Percentiles rank a stretch among this genome's conserved stretches.
Evolutionary conservation across 2,329 filamentous ascomycete species (phyloP).

Genomic region (Nectriaceae sp.): DNA sequence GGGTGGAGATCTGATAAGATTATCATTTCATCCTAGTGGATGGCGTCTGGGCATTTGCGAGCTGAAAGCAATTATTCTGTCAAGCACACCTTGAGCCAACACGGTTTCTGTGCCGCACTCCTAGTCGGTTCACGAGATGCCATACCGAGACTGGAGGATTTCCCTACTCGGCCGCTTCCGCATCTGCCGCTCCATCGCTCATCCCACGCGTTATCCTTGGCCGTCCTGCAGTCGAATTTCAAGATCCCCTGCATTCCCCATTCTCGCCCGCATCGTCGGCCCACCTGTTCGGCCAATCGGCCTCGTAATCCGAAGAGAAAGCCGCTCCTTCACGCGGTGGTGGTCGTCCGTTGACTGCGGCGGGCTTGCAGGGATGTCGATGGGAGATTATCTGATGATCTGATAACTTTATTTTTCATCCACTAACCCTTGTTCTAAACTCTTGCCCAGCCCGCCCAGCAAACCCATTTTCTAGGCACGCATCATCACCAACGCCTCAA

Average conservation of each 20-base stretch:
- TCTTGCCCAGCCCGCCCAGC: not conserved
- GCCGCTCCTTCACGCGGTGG: not conserved
- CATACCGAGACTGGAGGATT: not conserved
- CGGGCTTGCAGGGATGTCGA: not conserved
- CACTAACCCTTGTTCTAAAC: not conserved
- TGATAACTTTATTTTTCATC: not conserved
- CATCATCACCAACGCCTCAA: not conserved
- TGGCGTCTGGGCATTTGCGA: not conserved
- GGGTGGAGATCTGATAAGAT: conserved; percentile 8
- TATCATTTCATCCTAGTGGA: conserved; percentile 1
- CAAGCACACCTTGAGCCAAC: not conserved
- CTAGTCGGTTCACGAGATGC: not conserved
- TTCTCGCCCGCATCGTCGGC: not conserved
- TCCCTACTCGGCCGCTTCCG: not conserved
- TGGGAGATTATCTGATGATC: not conserved
- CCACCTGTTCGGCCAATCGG: not conserved
- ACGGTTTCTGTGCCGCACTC: not conserved
- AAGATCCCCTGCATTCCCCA: not conserved
- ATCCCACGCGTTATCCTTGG: not conserved
- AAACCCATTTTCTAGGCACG: not conserved
- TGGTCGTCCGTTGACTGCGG: not conserved
- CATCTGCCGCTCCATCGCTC: not conserved
- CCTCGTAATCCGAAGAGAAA: not conserved
- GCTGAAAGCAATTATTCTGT: not conserved
- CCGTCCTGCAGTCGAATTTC: not conserved